Conservation (phyloP, 169 alveolate species). For the Plasmodium ovale region DNA sequence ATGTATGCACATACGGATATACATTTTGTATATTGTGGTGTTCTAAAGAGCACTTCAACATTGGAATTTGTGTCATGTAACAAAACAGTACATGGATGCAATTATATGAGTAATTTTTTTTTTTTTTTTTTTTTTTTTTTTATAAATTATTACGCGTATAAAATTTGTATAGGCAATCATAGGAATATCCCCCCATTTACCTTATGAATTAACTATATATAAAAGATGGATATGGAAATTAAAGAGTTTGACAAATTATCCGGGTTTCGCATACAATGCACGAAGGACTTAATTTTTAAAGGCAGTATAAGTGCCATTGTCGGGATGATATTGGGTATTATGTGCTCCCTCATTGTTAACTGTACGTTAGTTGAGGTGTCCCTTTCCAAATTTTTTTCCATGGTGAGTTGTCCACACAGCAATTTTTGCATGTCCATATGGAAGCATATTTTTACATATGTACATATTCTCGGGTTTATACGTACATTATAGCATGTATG, state of each 20-base stretch:
- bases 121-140: too few relatives aligned
- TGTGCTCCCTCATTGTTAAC: conserved; percentile 92
- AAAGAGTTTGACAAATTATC: conserved; percentile 71
- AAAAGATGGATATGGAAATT: conserved; percentile 76
- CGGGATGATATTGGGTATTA: conserved; percentile 91
- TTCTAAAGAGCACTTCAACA: too few relatives aligned
- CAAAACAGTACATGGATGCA: too few relatives aligned
- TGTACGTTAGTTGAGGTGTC: conserved; percentile 95
- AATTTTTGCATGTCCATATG: not conserved
- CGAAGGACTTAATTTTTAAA: conserved; percentile 66
- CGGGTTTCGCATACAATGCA: conserved; percentile 58
- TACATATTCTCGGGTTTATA: not conserved
- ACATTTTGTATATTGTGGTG: too few relatives aligned
- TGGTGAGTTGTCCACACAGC: conserved; percentile 77
- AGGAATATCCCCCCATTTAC: not conserved
- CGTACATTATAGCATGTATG: conserved; percentile 1
- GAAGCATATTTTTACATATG: not conserved
- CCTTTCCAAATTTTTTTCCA: conserved; percentile 91
- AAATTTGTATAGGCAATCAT: not conserved
- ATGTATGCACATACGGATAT: too few relatives aligned
- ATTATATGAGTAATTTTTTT: too few relatives aligned
- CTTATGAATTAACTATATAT: not conserved
- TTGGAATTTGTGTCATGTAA: too few relatives aligned
- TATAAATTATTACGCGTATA: too few relatives aligned
- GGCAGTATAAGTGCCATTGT: conserved; percentile 83